phyloP scores from a whole-genome alignment of 2,329 filamentous ascomycete species.

The Bipolaris gigantea region DNA sequence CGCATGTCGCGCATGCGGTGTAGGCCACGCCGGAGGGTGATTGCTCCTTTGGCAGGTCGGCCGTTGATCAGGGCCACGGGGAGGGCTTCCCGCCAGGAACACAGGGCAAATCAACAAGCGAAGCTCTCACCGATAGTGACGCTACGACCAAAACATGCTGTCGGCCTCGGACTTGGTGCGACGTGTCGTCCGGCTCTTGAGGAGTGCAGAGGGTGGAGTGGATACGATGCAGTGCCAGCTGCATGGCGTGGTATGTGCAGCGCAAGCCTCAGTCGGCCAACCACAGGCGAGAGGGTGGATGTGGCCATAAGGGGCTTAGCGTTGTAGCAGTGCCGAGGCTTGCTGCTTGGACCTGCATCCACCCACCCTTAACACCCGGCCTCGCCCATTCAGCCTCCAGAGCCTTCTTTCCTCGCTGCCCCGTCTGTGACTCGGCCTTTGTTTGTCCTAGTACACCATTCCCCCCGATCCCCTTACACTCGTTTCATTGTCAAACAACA shows the following conservation, averaged over 20 bases:
- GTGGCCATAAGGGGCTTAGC: constrained; percentile 12
- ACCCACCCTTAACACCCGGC: constrained; percentile 17
- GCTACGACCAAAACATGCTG: neutral
- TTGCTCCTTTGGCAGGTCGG: constrained; percentile 6
- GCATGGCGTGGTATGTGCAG: constrained; percentile 6
- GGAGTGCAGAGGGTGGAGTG: neutral
- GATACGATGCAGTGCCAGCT: constrained; percentile 10
- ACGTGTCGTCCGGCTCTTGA: neutral
- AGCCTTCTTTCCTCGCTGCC: constrained; percentile 8
- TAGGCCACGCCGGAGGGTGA: constrained; percentile 1
- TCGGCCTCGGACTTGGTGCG: constrained; percentile 2
- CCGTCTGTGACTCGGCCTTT: constrained; percentile 10
- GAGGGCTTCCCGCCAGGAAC: neutral
- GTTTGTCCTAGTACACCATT: constrained; percentile 2
- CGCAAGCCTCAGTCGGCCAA: constrained; percentile 16
- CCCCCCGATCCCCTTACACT: constrained; percentile 3
- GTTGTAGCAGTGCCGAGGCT: constrained; percentile 18
- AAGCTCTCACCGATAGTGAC: constrained; percentile 6
- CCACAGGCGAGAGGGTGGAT: constrained; percentile 5
- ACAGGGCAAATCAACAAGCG: neutral
- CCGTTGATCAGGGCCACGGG: constrained; percentile 3
- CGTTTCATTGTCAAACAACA: constrained; percentile 3
- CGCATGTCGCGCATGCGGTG: constrained; percentile 3
- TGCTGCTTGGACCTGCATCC: constrained; percentile 12
- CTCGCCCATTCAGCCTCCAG: constrained; percentile 14